Evolutionary conservation across 2,329 filamentous ascomycete genomes (phyloP).

Genomic region (Penicillium sclerotiorum): DNA sequence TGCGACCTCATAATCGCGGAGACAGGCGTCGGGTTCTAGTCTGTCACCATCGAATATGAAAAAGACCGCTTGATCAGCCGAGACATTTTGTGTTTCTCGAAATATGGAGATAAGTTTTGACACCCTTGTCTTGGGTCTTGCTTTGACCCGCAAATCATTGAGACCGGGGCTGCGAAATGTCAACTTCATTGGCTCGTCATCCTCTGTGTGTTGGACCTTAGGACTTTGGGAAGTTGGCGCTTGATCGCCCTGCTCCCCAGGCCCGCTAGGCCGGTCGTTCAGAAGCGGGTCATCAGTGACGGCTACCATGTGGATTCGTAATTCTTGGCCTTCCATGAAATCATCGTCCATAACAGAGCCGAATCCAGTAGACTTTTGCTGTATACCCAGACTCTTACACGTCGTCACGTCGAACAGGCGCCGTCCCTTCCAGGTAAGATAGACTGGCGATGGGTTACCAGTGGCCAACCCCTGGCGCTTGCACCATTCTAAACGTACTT

Average conservation of each 20-base stretch:
- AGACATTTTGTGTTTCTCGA: conserved; percentile 56
- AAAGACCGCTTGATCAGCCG: conserved; percentile 56
- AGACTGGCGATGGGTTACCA: conserved; percentile 58
- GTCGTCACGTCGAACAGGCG: conserved; percentile 77
- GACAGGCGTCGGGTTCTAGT: conserved; percentile 61
- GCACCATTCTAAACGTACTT: conserved; percentile 72
- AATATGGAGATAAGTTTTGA: conserved; percentile 66
- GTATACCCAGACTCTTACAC: conserved; percentile 67
- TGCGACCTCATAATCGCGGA: conserved; percentile 70
- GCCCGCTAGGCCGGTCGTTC: conserved; percentile 26
- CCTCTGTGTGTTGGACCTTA: conserved; percentile 17
- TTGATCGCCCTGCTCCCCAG: neutral
- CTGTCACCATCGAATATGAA: conserved; percentile 76
- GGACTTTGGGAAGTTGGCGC: neutral
- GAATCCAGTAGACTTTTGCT: conserved; percentile 45
- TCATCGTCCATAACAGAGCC: conserved; percentile 43
- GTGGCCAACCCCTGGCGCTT: conserved; percentile 58
- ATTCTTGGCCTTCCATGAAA: conserved; percentile 54
- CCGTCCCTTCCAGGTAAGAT: conserved; percentile 77
- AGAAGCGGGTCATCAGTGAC: conserved; percentile 69
- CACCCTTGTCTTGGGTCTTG: conserved; percentile 56
- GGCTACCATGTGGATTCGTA: conserved; percentile 72
- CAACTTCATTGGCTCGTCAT: conserved; percentile 46
- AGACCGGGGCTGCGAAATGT: conserved; percentile 55
- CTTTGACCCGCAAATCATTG: conserved; percentile 54